These are phyloP conservation scores for Takashimella koratensis DNA, from an alignment of 1,284 basidiomycete genomes.

Conservation along the genomic window DNA sequence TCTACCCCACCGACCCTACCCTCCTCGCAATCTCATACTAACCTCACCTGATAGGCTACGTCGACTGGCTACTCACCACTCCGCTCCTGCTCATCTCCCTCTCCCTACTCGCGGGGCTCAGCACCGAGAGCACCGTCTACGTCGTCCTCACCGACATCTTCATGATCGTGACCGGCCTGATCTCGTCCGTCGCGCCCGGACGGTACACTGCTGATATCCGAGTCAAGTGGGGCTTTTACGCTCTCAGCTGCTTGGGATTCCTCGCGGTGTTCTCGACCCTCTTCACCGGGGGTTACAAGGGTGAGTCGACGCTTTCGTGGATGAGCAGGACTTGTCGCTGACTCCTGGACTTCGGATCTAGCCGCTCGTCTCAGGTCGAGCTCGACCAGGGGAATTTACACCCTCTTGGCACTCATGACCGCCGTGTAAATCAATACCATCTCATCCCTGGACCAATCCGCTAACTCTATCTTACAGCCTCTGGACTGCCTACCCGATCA, in stretches of 20 bases:
- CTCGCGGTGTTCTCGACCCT: conserved; percentile 33
- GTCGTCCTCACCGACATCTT: conserved; percentile 34
- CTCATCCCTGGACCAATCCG: not conserved
- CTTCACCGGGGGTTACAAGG: conserved; percentile 33
- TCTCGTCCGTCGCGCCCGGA: conserved; percentile 22
- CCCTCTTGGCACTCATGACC: conserved; percentile 29
- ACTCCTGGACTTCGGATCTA: conserved; percentile 3
- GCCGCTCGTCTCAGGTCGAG: conserved; percentile 28
- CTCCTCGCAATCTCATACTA: not conserved
- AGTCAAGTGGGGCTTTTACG: conserved; percentile 35
- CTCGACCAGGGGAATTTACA: conserved; percentile 37
- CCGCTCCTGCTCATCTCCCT: conserved; percentile 38
- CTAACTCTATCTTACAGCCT: conserved; percentile 16
- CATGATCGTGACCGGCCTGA: conserved; percentile 36
- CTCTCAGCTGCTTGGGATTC: conserved; percentile 31
- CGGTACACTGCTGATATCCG: conserved; percentile 21
- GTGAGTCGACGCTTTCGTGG: conserved; percentile 15
- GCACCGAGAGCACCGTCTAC: conserved; percentile 18
- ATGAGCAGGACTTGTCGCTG: not conserved
- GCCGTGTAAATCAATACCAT: conserved; percentile 36
- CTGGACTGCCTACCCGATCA: conserved; percentile 40
- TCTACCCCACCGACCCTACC: not conserved
- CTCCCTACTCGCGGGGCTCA: conserved; percentile 28
- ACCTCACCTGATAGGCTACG: conserved; percentile 19
- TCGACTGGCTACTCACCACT: conserved; percentile 38